Conservation (phyloP, 2,329 filamentous ascomycete genomes). For the Cordyceps cateniannulata region DNA sequence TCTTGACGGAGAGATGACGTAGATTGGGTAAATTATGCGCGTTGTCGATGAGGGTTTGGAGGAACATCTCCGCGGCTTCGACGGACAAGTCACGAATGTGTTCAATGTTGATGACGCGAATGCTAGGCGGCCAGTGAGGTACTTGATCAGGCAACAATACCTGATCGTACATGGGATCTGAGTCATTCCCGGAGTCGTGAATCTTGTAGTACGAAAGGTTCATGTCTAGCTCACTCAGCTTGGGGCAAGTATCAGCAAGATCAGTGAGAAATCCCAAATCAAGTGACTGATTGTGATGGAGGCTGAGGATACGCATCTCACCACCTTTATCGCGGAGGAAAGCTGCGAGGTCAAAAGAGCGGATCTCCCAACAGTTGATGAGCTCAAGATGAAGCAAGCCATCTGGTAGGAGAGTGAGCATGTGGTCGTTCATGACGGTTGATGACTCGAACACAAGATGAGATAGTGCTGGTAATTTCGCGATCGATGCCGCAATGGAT, state of each 20-base stretch:
- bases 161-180: constrained; percentile 66
- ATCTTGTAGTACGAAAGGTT: constrained; percentile 73
- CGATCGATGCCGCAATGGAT: constrained; percentile 27
- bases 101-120: constrained; percentile 67
- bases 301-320: constrained; percentile 58
- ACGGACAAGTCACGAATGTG: constrained; percentile 71
- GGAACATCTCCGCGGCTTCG: constrained; percentile 66
- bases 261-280: constrained; percentile 66
- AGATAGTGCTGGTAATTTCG: constrained; percentile 53
- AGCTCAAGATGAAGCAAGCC: constrained; percentile 63
- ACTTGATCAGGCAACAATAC: constrained; percentile 58
- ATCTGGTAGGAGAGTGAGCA: constrained; percentile 63
- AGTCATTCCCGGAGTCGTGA: constrained; percentile 60
- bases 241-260: constrained; percentile 62
- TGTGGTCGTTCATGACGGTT: constrained; percentile 58
- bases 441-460: constrained; percentile 70
- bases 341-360: constrained; percentile 54
- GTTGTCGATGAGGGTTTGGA: constrained; percentile 68
- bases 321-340: constrained; percentile 64
- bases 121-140: constrained; percentile 69
- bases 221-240: constrained; percentile 64
- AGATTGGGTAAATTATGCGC: constrained; percentile 61
- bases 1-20: constrained; percentile 64
- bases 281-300: constrained; percentile 75
- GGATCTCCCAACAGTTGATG: constrained; percentile 72